These are phyloP conservation scores for Crithidia acanthocephali DNA, from an alignment of 208 protist genomes.

Conservation along the genomic window DNA sequence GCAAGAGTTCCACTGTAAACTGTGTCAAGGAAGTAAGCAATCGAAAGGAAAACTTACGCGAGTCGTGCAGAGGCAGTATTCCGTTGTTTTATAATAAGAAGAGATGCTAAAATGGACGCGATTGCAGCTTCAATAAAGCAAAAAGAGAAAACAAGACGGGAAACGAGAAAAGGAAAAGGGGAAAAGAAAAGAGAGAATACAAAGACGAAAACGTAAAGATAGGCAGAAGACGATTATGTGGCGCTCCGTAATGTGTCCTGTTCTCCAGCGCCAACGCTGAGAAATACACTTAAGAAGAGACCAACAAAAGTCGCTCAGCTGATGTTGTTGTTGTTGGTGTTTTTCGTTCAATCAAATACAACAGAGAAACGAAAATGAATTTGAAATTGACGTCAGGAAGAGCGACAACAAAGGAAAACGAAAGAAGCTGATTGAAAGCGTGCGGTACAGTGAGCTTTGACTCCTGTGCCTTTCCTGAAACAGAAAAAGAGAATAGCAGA, in stretches of 20 bases:
- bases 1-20: not conserved
- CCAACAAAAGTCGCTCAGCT: too few species aligned
- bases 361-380: not conserved
- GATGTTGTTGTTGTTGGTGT: too few species aligned
- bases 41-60: not conserved
- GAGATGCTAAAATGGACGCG: not conserved
- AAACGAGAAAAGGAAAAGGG: not conserved
- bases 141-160: not conserved
- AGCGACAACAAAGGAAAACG: too few species aligned
- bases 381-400: not conserved
- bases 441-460: not conserved
- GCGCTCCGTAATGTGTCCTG: too few species aligned
- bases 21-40: not conserved
- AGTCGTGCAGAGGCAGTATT: not conserved
- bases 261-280: too few species aligned
- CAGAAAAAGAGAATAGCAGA: not conserved
- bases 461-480: too few species aligned
- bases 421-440: too few species aligned
- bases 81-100: not conserved
- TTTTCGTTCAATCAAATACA: too few species aligned
- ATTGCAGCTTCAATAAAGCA: not conserved
- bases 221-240: not conserved
- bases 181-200: constrained; percentile 18
- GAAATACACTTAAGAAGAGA: too few species aligned
- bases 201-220: not conserved